A percentile compares a stretch with the other conserved stretches of the same genome.
These are phyloP conservation scores for Xerocomus amazonicus DNA, from an alignment of 1,284 basidiomycete species.

Conservation along the genomic window DNA sequence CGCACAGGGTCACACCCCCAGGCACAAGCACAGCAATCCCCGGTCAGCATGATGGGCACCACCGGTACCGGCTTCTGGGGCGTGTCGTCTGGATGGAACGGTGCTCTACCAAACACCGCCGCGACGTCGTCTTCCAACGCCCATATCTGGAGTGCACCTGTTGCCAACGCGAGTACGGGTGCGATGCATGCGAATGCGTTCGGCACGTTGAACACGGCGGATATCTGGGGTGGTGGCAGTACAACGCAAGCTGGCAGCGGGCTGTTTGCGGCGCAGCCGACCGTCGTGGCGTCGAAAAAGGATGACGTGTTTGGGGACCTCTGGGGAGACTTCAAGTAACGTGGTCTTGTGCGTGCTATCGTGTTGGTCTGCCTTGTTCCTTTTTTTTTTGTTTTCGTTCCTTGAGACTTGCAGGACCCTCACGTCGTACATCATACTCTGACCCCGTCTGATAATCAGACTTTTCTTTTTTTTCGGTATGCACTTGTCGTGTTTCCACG, in stretches of 20 bases:
- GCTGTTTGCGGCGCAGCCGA: conserved; percentile 34
- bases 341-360: background rate
- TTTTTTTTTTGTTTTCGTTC: too few species aligned
- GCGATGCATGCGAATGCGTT: conserved; percentile 16
- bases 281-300: conserved; percentile 48
- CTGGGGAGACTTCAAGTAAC: conserved; percentile 76
- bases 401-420: background rate
- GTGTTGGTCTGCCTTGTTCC: background rate
- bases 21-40: conserved; percentile 19
- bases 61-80: conserved; percentile 63
- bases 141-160: conserved; percentile 40
- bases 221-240: conserved; percentile 50
- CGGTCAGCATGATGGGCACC: conserved; percentile 56
- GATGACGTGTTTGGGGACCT: conserved; percentile 78
- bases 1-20: background rate
- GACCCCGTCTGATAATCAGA: too few species aligned
- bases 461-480: too few species aligned
- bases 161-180: conserved; percentile 13
- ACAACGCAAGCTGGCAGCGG: conserved; percentile 28
- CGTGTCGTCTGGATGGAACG: conserved; percentile 57
- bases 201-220: conserved; percentile 44
- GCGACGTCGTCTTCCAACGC: conserved; percentile 17
- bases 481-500: too few species aligned
- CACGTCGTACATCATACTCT: too few species aligned
- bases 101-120: conserved; percentile 22